Evolutionary conservation across 2,329 filamentous ascomycete genomes (phyloP).

Genomic region (Botrytis tulipae): DNA sequence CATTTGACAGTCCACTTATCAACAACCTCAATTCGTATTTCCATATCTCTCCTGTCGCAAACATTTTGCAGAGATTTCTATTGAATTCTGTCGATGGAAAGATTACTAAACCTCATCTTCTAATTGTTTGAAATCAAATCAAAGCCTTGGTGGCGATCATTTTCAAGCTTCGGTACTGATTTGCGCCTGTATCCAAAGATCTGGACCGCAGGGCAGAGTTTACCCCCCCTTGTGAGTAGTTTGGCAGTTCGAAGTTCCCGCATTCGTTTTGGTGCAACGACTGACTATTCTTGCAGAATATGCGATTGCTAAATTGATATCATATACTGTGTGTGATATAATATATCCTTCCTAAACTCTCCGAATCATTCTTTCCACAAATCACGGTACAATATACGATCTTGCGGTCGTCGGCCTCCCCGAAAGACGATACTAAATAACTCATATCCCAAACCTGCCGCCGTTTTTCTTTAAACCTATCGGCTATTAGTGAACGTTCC

Average conservation of each 20-base stretch:
- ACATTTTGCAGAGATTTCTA: neutral
- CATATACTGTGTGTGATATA: neutral
- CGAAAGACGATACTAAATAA: neutral
- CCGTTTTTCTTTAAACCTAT: neutral
- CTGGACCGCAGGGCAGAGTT: neutral
- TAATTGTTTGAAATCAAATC: neutral
- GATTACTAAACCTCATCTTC: neutral
- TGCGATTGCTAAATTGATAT: neutral
- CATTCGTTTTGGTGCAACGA: neutral
- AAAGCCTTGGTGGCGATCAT: neutral
- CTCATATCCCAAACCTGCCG: neutral
- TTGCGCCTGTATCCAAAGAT: neutral
- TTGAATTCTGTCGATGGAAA: no score
- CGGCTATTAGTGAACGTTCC: neutral
- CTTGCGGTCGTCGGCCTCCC: neutral
- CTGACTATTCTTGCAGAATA: conserved; percentile 4
- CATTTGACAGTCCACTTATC: conserved; percentile 1
- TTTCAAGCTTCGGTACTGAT: neutral
- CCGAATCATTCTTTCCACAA: neutral
- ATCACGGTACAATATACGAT: neutral
- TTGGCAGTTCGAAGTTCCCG: neutral
- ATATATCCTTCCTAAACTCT: neutral
- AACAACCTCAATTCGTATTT: neutral
- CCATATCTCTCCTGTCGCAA: neutral
- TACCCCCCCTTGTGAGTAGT: neutral